Percentiles rank a stretch among this genome's conserved stretches.
Evolutionary conservation across 192 early-diverging fungal species (phyloP).

Genomic region (Coemansia sp.): DNA sequence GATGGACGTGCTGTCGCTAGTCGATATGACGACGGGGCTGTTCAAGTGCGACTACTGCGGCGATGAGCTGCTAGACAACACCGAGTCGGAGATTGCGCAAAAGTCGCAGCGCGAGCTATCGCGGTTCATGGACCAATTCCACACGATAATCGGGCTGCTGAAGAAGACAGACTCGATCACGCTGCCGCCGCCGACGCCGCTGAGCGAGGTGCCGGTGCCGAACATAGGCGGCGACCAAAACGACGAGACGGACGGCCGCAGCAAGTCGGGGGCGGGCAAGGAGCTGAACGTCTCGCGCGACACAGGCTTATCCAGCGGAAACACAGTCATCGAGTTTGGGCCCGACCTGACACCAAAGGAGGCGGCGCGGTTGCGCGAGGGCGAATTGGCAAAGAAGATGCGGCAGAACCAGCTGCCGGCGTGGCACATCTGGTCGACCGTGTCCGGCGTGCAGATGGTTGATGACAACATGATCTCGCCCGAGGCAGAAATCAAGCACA

Average conservation of each 20-base stretch:
- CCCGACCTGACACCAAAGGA: slow-evolving; percentile 62
- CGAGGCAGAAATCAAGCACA: slow-evolving; percentile 26
- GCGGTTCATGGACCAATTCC: slow-evolving; percentile 64
- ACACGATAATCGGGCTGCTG: slow-evolving; percentile 68
- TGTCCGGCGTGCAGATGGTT: slow-evolving; percentile 57
- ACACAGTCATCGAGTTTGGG: slow-evolving; percentile 70
- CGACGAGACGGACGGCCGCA: slow-evolving; percentile 36
- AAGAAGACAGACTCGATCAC: slow-evolving; percentile 67
- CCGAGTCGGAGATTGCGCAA: slow-evolving; percentile 57
- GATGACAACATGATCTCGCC: slow-evolving; percentile 29
- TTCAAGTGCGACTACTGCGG: slow-evolving; percentile 65
- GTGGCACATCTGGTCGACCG: slow-evolving; percentile 75
- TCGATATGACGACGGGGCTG: slow-evolving; percentile 37
- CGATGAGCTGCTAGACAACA: slow-evolving; percentile 57
- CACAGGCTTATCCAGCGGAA: slow-evolving; percentile 58
- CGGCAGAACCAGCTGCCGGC: slow-evolving; percentile 74
- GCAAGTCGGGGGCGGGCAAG: slow-evolving; percentile 46
- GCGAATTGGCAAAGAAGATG: slow-evolving; percentile 63
- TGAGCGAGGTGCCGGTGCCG: slow-evolving; percentile 50
- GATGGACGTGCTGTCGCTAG: slow-evolving; percentile 57
- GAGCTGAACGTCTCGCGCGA: slow-evolving; percentile 65
- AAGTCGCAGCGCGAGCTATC: slow-evolving; percentile 55
- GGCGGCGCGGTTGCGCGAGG: slow-evolving; percentile 58
- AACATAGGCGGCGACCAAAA: slow-evolving; percentile 21
- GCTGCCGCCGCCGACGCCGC: slow-evolving; percentile 56